Percentiles rank a stretch among this genome's conserved stretches.
Evolutionary conservation across 306 rosid genomes (phyloP).

Genomic region (Vigna radiata): DNA sequence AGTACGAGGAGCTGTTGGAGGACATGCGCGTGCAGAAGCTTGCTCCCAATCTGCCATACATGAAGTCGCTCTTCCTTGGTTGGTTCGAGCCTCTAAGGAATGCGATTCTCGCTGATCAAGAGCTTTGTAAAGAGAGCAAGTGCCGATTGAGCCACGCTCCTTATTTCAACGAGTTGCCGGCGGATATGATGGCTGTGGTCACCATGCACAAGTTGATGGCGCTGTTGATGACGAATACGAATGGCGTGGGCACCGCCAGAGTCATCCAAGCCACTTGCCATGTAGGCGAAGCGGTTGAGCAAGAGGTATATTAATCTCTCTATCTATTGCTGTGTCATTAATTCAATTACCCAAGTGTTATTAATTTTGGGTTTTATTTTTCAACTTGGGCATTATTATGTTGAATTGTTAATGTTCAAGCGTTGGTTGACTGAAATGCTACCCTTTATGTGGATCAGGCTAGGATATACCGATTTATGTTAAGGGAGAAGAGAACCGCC

Average conservation of each 20-base stretch:
- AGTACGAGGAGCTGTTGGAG: conserved; percentile 76
- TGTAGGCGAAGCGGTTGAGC: conserved; percentile 91
- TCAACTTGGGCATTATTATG: conserved; percentile 15
- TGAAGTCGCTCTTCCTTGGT: conserved; percentile 89
- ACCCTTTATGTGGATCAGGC: conserved; percentile 61
- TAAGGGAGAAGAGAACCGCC: conserved; percentile 51
- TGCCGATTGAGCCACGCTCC: conserved; percentile 56
- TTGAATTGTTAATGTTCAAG: conserved; percentile 20
- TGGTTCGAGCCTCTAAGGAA: conserved; percentile 88
- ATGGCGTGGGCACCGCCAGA: conserved; percentile 65
- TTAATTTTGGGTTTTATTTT: conserved; percentile 22
- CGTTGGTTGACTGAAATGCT: conserved; percentile 33
- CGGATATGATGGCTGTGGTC: conserved; percentile 90
- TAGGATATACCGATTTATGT: conserved; percentile 71
- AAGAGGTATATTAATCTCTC: conserved; percentile 63
- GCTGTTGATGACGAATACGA: conserved; percentile 77
- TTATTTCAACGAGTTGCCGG: conserved; percentile 62
- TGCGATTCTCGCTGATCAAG: conserved; percentile 75
- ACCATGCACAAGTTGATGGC: conserved; percentile 97
- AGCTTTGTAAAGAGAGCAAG: conserved; percentile 30
- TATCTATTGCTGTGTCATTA: neutral
- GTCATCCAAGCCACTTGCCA: conserved; percentile 83
- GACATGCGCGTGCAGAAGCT: conserved; percentile 94
- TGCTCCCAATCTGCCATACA: conserved; percentile 88
- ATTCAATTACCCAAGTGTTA: neutral